Percentiles rank a stretch among this genome's conserved stretches.
Conservation (phyloP, 805 yeast genomes). For the Wickerhamiella bombiphila region DNA sequence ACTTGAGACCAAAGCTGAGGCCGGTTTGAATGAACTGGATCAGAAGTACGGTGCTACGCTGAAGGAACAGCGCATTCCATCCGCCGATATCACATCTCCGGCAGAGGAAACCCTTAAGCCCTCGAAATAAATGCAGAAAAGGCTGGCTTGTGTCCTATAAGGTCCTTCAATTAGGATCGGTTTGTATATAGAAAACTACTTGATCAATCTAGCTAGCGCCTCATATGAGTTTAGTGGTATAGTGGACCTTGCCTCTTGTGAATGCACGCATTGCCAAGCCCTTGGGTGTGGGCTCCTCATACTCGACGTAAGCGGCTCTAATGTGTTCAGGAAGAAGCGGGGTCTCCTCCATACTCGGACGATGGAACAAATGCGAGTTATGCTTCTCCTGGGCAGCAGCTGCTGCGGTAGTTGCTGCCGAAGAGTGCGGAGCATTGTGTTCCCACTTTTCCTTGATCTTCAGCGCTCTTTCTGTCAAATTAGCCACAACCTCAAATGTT, state of each 20-base stretch:
- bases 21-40: no score
- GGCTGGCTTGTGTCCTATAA: no score
- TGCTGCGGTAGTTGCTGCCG: neutral
- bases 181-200: neutral
- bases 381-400: slow-evolving; percentile 4
- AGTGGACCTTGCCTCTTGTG: slow-evolving; percentile 12
- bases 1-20: no score
- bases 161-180: no score
- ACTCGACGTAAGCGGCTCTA: slow-evolving; percentile 16
- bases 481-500: slow-evolving; percentile 93
- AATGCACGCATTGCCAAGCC: slow-evolving; percentile 11
- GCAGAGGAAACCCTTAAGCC: neutral
- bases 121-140: no score
- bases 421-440: slow-evolving; percentile 25
- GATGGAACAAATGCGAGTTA: slow-evolving; percentile 12
- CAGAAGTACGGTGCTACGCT: no score
- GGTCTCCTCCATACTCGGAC: slow-evolving; percentile 16
- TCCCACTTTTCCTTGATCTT: slow-evolving; percentile 44
- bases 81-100: neutral
- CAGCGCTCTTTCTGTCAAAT: slow-evolving; percentile 82
- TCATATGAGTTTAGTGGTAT: slow-evolving; percentile 11
- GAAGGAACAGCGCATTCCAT: neutral
- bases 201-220: neutral
- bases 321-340: slow-evolving; percentile 17
- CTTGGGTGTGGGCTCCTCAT: slow-evolving; percentile 12